Base-by-base conservation (phyloP, 441 rosid species). In the Jatropha multifida region DNA sequence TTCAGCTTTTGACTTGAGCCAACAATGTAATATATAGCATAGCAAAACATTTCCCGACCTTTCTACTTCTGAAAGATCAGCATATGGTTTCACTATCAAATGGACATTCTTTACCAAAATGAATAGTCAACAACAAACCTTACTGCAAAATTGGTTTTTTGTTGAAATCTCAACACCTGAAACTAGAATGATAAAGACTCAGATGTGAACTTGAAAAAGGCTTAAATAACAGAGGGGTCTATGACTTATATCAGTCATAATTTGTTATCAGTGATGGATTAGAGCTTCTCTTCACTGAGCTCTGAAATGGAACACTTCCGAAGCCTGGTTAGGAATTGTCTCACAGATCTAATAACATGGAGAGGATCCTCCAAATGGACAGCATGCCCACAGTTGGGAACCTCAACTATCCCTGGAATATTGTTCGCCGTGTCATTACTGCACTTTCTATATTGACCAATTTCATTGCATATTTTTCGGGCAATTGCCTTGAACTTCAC, bases 361-460 rank as follows among this genome's bases (percentile, higher is more conserved):
- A 93, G 93, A 76, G 97, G 98, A 78, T 84, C 89, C 85, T 95
- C 99, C 70, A 95, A 79, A 86, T 93, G 96, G 11, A 85, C 94
- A 14, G 96, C 99, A 60, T 93, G 98, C 49, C 99, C 97, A 38
- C 90, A 79, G 60, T 83, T 78, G 5, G 91, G 87, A 71, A 93
- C 80, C 80, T 88, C 91, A 56, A 86, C 83, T 37, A 74, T 84
- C 78, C 88, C 90, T 20, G 79, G 76, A 42, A 77, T 72, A 44
- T 72, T 44, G 61, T 51, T 69, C 48, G 48, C 55, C 5, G 1
- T 26, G 58, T 44, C 66, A 44, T 69, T 83, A 40, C 17, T 56
- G 38, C 82, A 56, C 17, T 80, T 77, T 69, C 71, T 73, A 69
- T 65, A 79, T 41, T 78, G 65, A 56, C 73, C 71, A 55, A 90